Base-by-base conservation (phyloP, 768 basidiomycete species). In the Naganishia vishniacii region DNA sequence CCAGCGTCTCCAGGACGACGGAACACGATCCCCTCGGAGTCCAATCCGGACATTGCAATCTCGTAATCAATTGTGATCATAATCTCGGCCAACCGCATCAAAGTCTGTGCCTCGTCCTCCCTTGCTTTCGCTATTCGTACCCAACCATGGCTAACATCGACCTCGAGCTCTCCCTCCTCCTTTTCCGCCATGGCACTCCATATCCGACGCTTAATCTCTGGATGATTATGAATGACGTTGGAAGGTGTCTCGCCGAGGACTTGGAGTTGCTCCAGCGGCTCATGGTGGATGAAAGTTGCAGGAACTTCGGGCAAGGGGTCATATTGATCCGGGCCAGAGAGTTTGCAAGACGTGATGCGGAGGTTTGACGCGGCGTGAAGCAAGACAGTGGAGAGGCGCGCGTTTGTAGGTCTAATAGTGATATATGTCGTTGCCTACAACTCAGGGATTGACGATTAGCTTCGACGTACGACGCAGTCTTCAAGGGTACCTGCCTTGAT, bases 131-230 rank as follows among this genome's bases (percentile, higher is more conserved):
- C 70, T 5, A 77, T 65, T 26, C 76, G 59, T 6, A 78, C 72
- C 73, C 74, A 77, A 23, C 78, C 76, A 28, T 75, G 74, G 20
- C 73, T 71, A n/a, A 98, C 85, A 12, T 86, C 84, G 70, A 99
- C 90, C 5, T 91, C 90, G 32, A 99, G 75, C 77, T 98, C 95
- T 64, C 94, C 95, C 75, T 97, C 91, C 69, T 94, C 91, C 45
- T 85, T 83, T 72, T 98, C 95, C 66, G 90, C 84, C 58, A 92
- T 81, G 0, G 94, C 90, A 0, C 90, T 84, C 80, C 92, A 98
- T 42, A 95, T 77, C 79, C 86, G 88, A 64, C 95, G 83, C 81
- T 95, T 98, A 65, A 93, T 81, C 74, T 95, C 95, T 6, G 91
- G 89, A 78, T 94, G 91, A 61, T 84, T 83, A 72, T 92, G 89